phyloP scores from a whole-genome alignment of 202 grass and related monocot genomes.

The Panicum virgatum region DNA sequence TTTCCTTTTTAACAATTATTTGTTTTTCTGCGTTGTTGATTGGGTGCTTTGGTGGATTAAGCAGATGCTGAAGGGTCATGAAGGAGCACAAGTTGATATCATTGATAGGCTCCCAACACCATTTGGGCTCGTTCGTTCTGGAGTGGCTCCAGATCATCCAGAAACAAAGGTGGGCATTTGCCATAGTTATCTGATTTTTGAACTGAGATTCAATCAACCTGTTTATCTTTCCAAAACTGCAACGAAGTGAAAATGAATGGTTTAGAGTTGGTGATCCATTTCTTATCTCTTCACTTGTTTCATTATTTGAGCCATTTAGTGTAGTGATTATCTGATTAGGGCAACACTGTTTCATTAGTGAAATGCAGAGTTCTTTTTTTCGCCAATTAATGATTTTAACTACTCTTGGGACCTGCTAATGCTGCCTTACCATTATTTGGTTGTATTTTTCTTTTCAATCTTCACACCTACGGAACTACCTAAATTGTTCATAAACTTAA shows the following conservation, averaged over 20 bases:
- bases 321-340: background rate
- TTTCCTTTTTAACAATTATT: background rate
- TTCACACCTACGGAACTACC: background rate
- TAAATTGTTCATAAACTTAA: constrained; percentile 42
- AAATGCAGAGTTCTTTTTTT: background rate
- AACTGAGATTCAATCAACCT: constrained; percentile 2
- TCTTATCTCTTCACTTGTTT: background rate
- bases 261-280: background rate
- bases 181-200: background rate
- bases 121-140: constrained; percentile 87
- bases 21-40: background rate
- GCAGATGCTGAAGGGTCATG: constrained; percentile 81
- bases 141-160: constrained; percentile 94
- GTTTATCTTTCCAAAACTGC: constrained; percentile 1
- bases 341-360: background rate
- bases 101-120: constrained; percentile 84
- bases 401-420: background rate
- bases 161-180: constrained; percentile 71
- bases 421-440: background rate
- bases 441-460: constrained; percentile 5
- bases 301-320: background rate
- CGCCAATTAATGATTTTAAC: background rate
- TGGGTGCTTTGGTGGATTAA: constrained; percentile 20
- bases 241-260: constrained; percentile 5
- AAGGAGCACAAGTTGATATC: constrained; percentile 68